A percentile compares a stretch with the other conserved stretches of the same genome.
These are phyloP conservation scores for Serpula lacrymans DNA, from an alignment of 768 basidiomycete genomes.

Conservation along the genomic window DNA sequence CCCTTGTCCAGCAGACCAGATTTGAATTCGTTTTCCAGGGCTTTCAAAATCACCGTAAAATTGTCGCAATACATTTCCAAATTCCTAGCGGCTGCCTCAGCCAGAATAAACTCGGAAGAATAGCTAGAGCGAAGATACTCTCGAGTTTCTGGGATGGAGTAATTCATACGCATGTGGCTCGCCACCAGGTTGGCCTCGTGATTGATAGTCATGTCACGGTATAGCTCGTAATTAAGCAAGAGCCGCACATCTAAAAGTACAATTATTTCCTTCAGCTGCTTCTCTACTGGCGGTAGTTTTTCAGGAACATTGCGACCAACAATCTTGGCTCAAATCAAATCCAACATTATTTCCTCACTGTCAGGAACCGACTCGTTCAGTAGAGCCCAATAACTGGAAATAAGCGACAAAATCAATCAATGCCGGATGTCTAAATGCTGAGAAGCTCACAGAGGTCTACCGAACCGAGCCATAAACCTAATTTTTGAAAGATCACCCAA, in stretches of 20 bases:
- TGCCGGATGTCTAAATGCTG: constrained; percentile 7
- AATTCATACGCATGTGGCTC: constrained; percentile 18
- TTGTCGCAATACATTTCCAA: constrained; percentile 3
- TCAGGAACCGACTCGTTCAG: too few relatives aligned
- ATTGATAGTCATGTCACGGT: background rate
- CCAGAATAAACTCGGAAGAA: constrained; percentile 33
- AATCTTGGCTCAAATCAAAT: too few relatives aligned
- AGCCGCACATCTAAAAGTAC: constrained; percentile 13
- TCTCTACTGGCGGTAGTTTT: too few relatives aligned
- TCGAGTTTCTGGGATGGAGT: constrained; percentile 18
- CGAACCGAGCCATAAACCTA: constrained; percentile 10
- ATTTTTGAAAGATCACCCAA: constrained; percentile 1
- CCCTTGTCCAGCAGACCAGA: constrained; percentile 14
- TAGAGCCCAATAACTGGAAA: too few relatives aligned
- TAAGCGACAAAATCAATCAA: too few relatives aligned
- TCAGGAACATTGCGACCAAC: too few relatives aligned
- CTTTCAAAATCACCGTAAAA: background rate
- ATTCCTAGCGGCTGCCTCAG: constrained; percentile 24
- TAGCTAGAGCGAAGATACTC: constrained; percentile 26
- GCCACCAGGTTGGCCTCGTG: constrained; percentile 13
- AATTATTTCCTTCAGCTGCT: background rate
- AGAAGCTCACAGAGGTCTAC: constrained; percentile 11
- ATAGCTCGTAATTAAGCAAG: constrained; percentile 12
- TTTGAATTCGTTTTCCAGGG: constrained; percentile 4
- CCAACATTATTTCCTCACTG: too few relatives aligned